Conservation (phyloP, 345 rosid genomes). For the Mallotus nudiflorus region DNA sequence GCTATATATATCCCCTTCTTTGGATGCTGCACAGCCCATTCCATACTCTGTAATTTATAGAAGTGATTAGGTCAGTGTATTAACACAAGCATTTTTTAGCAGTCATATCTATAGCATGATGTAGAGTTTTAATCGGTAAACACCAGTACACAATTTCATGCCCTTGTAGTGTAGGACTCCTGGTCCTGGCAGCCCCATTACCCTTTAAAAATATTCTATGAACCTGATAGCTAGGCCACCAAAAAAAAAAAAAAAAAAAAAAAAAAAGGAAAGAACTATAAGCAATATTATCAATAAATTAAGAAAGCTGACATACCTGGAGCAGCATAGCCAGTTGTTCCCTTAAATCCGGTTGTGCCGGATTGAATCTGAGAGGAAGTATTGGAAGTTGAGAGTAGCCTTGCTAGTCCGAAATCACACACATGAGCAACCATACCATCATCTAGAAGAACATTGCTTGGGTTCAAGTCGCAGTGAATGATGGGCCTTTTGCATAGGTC, state of each 20-base stretch:
- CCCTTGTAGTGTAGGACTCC: too few relatives aligned
- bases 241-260: too few relatives aligned
- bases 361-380: background rate
- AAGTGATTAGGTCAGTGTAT: background rate
- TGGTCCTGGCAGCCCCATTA: too few relatives aligned
- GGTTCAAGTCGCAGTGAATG: conserved; percentile 29
- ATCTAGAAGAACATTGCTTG: conserved; percentile 24
- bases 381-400: background rate
- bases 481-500: conserved; percentile 16
- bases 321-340: conserved; percentile 27
- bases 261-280: too few relatives aligned
- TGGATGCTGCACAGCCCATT: conserved; percentile 9
- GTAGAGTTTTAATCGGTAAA: background rate
- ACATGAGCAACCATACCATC: conserved; percentile 17
- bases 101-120: too few relatives aligned
- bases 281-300: too few relatives aligned
- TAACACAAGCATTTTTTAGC: background rate
- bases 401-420: conserved; percentile 23
- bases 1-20: conserved; percentile 15
- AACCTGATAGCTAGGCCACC: too few relatives aligned
- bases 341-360: conserved; percentile 13
- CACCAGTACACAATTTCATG: too few relatives aligned
- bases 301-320: conserved; percentile 12
- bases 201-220: too few relatives aligned
- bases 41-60: conserved; percentile 15